These are phyloP conservation scores for Cutaneotrichosporon mucoides DNA, from an alignment of 1,284 basidiomycete species.

Conservation along the genomic window DNA sequence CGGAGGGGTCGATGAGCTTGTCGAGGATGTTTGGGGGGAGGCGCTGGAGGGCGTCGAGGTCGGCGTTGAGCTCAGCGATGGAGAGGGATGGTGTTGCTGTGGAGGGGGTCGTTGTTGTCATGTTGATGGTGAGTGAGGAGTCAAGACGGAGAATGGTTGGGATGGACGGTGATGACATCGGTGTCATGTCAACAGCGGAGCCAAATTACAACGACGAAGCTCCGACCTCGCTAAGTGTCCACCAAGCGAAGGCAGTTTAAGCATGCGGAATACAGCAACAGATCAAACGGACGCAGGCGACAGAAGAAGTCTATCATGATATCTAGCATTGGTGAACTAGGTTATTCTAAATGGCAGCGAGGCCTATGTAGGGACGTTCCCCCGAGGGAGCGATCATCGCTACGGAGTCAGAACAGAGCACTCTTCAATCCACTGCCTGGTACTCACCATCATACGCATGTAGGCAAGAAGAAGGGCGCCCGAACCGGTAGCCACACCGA, in stretches of 20 bases:
- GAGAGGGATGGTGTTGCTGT: not conserved
- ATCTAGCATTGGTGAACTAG: not conserved
- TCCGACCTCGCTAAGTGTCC: too few relatives aligned
- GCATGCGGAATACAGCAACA: slow-evolving; percentile 39
- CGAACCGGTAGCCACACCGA: slow-evolving; percentile 49
- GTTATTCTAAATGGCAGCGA: not conserved
- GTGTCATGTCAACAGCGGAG: slow-evolving; percentile 3
- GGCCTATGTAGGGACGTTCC: too few relatives aligned
- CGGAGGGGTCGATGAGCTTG: slow-evolving; percentile 13
- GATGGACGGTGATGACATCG: not conserved
- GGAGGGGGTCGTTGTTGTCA: not conserved
- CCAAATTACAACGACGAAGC: slow-evolving; percentile 27
- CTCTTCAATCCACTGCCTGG: not conserved
- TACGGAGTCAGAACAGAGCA: not conserved
- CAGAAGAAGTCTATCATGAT: too few relatives aligned
- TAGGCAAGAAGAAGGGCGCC: slow-evolving; percentile 48
- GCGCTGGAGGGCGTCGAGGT: slow-evolving; percentile 10
- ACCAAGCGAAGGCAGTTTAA: slow-evolving; percentile 12
- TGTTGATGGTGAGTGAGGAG: too few relatives aligned
- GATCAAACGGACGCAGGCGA: not conserved
- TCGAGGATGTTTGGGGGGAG: slow-evolving; percentile 8
- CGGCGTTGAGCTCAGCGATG: not conserved
- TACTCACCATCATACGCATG: slow-evolving; percentile 43
- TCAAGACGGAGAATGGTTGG: not conserved
- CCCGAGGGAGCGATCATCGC: not conserved